Base-by-base conservation (phyloP, 2,329 filamentous ascomycete species). In the Chalaropsis thielavioides region DNA sequence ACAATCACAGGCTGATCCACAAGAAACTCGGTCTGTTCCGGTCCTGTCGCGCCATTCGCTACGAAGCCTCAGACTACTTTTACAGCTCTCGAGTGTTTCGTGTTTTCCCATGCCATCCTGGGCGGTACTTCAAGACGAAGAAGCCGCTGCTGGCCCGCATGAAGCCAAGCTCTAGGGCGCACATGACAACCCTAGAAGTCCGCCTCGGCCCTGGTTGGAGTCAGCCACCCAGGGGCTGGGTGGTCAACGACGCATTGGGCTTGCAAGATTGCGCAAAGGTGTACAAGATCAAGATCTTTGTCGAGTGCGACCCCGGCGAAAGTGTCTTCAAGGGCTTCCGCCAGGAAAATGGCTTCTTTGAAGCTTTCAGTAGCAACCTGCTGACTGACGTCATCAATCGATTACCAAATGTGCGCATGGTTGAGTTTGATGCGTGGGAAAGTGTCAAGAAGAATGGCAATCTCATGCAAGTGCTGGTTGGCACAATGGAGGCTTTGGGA, bases 171-270 rank as follows among this genome's bases (percentile, higher is more conserved):
- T 85, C 88, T 72, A 81, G 86, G 41, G 75, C 76, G 17, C 79
- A 76, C 58, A 78, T 92, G 56, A 84, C 80, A 0, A 81, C 81
- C 0, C 75, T 92, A 2, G 85, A 92, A 73, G 74, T 92, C 63
- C 82, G 88, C 2, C 77, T 92, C 0, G 88, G 88, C 0, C 87
- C 87, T 0, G 87, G 87, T 22, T 92, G 86, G 83, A 84, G 78
- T 67, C 81, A 81, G 66, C 88, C 88, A 15, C 88, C 88, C 0
- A 78, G 78, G 41, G 83, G 85, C 61, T 91, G 89, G 85, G 82
- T 84, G 1, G 84, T 89, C 13, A 85, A 85, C 68, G 75, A 80
- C 3, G 79, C 79, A 1, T 77, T 91, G 0, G 87, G 87, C 0
- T 77, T 92, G 6, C 69, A 72, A 0, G 84, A 89, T 62, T 87